Evolutionary conservation across 2,329 filamentous ascomycete species (phyloP), one percentile per base, ranked within the genome.

Genomic region (Penicillium corylophilum): DNA sequence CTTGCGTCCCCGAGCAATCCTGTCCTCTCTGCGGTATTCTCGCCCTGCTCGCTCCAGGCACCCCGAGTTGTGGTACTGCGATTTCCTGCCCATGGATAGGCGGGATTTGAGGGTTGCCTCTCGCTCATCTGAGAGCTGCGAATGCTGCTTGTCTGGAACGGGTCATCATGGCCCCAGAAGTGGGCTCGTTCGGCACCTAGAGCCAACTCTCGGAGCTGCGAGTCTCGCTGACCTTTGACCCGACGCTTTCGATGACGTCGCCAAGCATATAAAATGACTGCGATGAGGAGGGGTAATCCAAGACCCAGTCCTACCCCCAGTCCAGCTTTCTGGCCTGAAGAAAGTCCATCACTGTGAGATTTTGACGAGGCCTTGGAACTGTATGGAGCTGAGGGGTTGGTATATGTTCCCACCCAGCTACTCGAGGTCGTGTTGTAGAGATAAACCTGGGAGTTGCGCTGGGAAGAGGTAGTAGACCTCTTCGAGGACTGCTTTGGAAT

Each of bases 271-370:
- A 82, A 22, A 2, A 79, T 57, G 0, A 79, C 70, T 0, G 75
- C 68, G 8, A 83, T 54, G 2, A 83, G 62, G 1, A 81, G 73
- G 0, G 80, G 72, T 1, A 87, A 64, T 1, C 85, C 87, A 1
- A 90, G 69, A 1, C 87, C 86, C 1, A 90, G 65, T 0, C 86
- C 87, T 2, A 86, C 71, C 0, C 85, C 85, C 0, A 89, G 72
- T 1, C 85, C 84, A 4, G 86, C 71, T 43, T 78, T 80, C 54
- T 75, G 75, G 8, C 68, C 54, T 9, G 60, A 59, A 8, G 71
- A 69, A 16, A 69, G 62, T 5, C 64, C 54, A 7, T 54, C 56
- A 9, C 50, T 49, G 7, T 56, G 48, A 3, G 60, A 55, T 26
- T 63, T 54, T 13, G 48, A 44, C 7, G 28, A 35, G 4, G 48